Conservation (phyloP, 306 rosid genomes). For the Cucurbita pepo region DNA sequence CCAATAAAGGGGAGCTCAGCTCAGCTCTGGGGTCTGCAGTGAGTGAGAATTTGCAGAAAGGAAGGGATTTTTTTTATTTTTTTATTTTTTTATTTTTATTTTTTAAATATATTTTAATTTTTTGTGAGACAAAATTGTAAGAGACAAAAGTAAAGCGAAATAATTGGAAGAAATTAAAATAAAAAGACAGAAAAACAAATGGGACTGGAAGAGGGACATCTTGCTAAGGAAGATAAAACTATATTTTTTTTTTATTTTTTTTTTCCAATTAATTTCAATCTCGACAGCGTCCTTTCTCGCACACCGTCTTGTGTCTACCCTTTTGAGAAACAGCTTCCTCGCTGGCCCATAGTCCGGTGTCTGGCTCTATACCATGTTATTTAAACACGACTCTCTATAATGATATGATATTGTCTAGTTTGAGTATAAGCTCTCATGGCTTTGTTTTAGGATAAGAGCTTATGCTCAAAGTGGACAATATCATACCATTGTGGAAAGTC, state of each 20-base stretch:
- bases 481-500: no score
- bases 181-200: neutral
- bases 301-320: no score
- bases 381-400: no score
- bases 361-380: no score
- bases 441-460: no score
- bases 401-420: no score
- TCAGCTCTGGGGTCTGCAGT: neutral
- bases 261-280: no score
- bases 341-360: no score
- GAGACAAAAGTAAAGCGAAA: constrained; percentile 4
- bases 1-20: constrained; percentile 8
- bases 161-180: neutral
- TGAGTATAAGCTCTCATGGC: no score
- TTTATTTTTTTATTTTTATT: neutral
- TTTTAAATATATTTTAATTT: neutral
- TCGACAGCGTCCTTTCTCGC: no score
- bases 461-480: no score
- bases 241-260: neutral
- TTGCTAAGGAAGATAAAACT: constrained; percentile 18
- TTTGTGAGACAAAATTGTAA: constrained; percentile 5
- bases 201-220: neutral
- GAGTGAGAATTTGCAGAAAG: neutral
- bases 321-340: no score
- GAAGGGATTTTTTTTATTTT: neutral